Conservation (phyloP, 306 rosid species). For the Quercus rubra region DNA sequence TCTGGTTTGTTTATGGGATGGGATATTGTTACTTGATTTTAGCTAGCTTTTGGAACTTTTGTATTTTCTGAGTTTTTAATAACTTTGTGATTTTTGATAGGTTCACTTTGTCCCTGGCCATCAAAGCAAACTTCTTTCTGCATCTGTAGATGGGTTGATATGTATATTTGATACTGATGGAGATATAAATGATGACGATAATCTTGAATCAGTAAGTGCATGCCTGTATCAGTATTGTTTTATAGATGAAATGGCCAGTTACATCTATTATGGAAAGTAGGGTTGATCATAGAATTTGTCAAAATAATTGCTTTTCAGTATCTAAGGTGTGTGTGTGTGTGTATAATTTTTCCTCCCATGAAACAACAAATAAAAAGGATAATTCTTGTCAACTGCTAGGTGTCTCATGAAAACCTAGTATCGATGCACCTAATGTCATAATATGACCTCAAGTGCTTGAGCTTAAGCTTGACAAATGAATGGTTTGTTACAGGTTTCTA, state of each 20-base stretch:
- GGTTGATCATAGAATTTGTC: neutral
- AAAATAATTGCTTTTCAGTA: neutral
- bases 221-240: neutral
- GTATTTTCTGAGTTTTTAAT: neutral
- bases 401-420: neutral
- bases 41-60: neutral
- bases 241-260: neutral
- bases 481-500: neutral
- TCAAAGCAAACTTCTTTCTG: conserved; percentile 77
- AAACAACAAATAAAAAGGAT: too few relatives aligned
- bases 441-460: neutral
- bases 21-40: neutral
- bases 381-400: neutral
- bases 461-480: neutral
- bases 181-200: conserved; percentile 79
- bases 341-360: neutral
- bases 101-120: conserved; percentile 82
- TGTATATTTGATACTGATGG: conserved; percentile 80
- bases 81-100: conserved; percentile 32
- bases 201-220: conserved; percentile 74
- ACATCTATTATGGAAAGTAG: neutral
- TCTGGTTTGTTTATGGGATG: neutral
- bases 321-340: neutral
- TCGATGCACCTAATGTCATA: neutral
- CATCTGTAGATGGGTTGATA: conserved; percentile 91